Evolutionary conservation across 1,284 basidiomycete genomes (phyloP), one percentile per base, ranked within the genome.

Genomic region (Fomitopsis palustris): DNA sequence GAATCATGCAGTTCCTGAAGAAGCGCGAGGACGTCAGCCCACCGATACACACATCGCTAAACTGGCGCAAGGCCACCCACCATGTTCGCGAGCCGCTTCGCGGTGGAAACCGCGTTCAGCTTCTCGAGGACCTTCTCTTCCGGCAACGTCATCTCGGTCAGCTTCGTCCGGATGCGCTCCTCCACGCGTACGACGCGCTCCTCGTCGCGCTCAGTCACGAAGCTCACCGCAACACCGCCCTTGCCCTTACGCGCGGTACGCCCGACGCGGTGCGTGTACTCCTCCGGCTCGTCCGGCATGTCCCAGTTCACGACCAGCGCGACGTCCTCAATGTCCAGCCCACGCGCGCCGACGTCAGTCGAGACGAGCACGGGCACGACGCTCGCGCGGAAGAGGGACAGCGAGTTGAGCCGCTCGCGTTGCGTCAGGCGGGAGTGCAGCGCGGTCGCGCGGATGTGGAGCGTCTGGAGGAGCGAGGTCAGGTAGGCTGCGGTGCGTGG

Each of bases 241-340:
- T 87, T 84, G 5, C 96, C 96, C n/a, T 91, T 93, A 69, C 97
- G 88, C 33, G 96, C 97, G 14, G 97, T 99, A 68, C 97, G 80
- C 41, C 90, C 90, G 12, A 91, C 90, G n/a, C 88, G 81, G 73
- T 92, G 90, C 12, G 87, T 91, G 70, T 92, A 90, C 72, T 91
- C 86, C 73, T 90, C 82, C 6, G 89, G 81, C 68, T 89, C 86
- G 21, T 78, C 77, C 54, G 97, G 91, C 66, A 99, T 74, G 73
- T 99, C 97, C 95, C 95, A 99, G 68, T 99, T 99, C 62, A 97
- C 81, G 38, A 98, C 94, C 77, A 97, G 86, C 21, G 93, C 93
- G 19, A 98, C 95, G 67, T 96, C 93, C 62, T 93, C 93, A 60
- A 98, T 96, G 76, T 98, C 96, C 62, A 98, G 77, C 54, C 96